These are phyloP conservation scores for Tolypocladium ophioglossoides DNA, from an alignment of 2,329 filamentous ascomycete genomes.

Conservation along the genomic window DNA sequence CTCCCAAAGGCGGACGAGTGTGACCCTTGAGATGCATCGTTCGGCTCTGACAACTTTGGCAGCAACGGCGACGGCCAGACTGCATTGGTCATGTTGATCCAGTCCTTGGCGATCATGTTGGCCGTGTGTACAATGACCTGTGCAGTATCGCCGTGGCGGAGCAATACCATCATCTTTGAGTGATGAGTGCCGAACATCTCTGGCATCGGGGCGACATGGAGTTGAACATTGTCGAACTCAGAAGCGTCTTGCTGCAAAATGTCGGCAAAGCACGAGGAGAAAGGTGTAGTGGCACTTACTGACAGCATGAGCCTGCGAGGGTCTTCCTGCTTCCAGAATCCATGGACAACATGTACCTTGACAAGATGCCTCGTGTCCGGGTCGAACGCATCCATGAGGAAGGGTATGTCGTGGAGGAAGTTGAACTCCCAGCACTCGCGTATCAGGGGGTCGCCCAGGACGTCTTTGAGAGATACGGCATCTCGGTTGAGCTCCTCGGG, in stretches of 20 bases:
- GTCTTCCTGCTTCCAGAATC: conserved; percentile 59
- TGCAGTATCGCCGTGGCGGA: conserved; percentile 65
- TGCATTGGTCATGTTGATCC: conserved; percentile 79
- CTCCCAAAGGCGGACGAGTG: conserved; percentile 32
- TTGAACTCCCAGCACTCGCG: conserved; percentile 64
- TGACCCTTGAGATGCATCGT: background rate
- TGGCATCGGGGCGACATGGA: conserved; percentile 68
- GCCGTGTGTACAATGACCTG: conserved; percentile 81
- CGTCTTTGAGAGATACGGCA: conserved; percentile 52
- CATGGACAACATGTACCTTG: conserved; percentile 46
- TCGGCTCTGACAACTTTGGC: conserved; percentile 28
- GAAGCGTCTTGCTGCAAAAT: conserved; percentile 44
- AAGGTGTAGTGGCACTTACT: conserved; percentile 26
- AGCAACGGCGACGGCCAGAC: conserved; percentile 69
- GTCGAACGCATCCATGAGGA: conserved; percentile 44
- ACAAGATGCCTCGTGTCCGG: conserved; percentile 36
- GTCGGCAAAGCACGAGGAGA: conserved; percentile 3
- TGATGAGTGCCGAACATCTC: conserved; percentile 82
- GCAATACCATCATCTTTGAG: conserved; percentile 76
- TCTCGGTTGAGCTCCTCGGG: conserved; percentile 50
- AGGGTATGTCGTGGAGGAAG: conserved; percentile 50
- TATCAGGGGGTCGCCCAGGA: conserved; percentile 66
- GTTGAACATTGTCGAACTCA: conserved; percentile 54
- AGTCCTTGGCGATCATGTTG: conserved; percentile 83
- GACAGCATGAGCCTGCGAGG: conserved; percentile 43